A percentile compares a stretch with the other conserved stretches of the same genome.
Conservation (phyloP, 1,284 basidiomycete genomes). For the Puccinia sorghi region DNA sequence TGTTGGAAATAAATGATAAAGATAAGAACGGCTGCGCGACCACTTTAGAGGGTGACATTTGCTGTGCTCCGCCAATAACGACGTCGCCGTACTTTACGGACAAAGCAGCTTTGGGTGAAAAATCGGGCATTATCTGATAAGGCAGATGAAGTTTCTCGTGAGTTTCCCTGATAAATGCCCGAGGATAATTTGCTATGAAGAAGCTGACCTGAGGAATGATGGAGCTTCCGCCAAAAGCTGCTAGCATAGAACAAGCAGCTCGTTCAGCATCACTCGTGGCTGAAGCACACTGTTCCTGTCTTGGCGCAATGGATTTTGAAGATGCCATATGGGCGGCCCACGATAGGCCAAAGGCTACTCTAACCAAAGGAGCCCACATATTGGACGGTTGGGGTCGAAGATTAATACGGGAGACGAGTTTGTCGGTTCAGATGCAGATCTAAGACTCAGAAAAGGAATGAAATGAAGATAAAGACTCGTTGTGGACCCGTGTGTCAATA, state of each 20-base stretch:
- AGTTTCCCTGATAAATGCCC: not conserved
- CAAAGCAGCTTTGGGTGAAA: slow-evolving; percentile 25
- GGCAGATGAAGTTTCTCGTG: not conserved
- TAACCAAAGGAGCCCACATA: slow-evolving; percentile 15
- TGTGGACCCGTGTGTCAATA: no score
- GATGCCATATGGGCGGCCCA: slow-evolving; percentile 4
- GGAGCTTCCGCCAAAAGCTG: slow-evolving; percentile 36
- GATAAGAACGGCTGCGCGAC: slow-evolving; percentile 18
- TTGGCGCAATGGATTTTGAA: not conserved
- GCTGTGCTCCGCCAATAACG: slow-evolving; percentile 38
- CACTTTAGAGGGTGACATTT: slow-evolving; percentile 31
- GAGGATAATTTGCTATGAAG: not conserved
- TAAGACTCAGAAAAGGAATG: not conserved
- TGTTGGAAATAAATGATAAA: slow-evolving; percentile 12
- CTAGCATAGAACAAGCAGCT: slow-evolving; percentile 32
- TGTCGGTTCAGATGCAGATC: no score
- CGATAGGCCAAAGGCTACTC: slow-evolving; percentile 1
- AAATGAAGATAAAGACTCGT: no score
- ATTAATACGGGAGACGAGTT: no score
- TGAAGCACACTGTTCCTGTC: slow-evolving; percentile 15
- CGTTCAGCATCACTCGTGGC: slow-evolving; percentile 1
- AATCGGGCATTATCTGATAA: slow-evolving; percentile 16
- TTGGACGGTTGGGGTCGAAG: not conserved
- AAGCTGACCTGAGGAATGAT: slow-evolving; percentile 23
- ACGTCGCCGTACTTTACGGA: slow-evolving; percentile 32